phyloP scores from a whole-genome alignment of 1,139 yeast species.

The Yamadazyma triangularis region DNA sequence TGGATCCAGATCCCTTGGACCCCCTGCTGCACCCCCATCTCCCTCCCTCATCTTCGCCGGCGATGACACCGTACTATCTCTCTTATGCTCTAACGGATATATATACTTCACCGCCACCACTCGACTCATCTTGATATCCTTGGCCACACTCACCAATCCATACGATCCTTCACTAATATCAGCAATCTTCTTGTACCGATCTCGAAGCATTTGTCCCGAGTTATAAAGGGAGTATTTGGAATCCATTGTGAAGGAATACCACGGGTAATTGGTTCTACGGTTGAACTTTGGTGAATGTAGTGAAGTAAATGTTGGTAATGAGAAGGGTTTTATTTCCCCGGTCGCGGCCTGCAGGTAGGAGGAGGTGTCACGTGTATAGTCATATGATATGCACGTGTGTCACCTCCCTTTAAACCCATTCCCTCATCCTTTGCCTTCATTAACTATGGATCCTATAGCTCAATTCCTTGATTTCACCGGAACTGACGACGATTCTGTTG shows the following conservation, averaged over 20 bases:
- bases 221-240: too few species aligned
- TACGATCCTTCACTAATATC: slow-evolving; percentile 91
- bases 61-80: slow-evolving; percentile 30
- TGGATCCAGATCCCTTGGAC: slow-evolving; percentile 1
- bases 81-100: slow-evolving; percentile 42
- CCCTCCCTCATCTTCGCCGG: slow-evolving; percentile 30
- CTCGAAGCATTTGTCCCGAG: slow-evolving; percentile 58
- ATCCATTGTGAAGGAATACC: too few species aligned
- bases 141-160: slow-evolving; percentile 86
- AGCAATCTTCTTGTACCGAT: slow-evolving; percentile 64
- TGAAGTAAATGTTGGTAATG: too few species aligned
- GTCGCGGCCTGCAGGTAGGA: too few species aligned
- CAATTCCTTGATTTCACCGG: slow-evolving; percentile 86
- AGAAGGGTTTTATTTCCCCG: too few species aligned
- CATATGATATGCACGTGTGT: too few species aligned
- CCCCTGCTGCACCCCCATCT: slow-evolving; percentile 10
- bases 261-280: too few species aligned
- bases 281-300: too few species aligned
- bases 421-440: too few species aligned
- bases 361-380: too few species aligned
- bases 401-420: too few species aligned
- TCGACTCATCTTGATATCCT: slow-evolving; percentile 49
- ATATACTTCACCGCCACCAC: slow-evolving; percentile 86
- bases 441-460: slow-evolving; percentile 24
- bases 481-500: slow-evolving; percentile 61